Evolutionary conservation across 2,329 filamentous ascomycete species (phyloP), one percentile per base, ranked within the genome.

Genomic region (Microsporum ferrugineum): DNA sequence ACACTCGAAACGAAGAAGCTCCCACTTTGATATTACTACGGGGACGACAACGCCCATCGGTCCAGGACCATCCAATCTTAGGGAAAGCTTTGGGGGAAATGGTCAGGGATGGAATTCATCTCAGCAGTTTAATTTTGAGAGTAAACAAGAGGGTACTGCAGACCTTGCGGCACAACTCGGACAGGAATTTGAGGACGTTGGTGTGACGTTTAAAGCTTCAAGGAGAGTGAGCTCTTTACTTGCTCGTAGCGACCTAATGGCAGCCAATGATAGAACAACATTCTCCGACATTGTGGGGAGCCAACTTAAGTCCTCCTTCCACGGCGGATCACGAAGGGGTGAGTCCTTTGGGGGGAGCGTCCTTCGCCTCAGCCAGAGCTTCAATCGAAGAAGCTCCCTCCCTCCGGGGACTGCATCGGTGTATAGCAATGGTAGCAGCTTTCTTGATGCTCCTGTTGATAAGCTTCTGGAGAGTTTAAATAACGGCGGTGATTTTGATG

Each of bases 141-240:
- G 64, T 81, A 82, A 70, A 77, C 83, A 80, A 66, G 71, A 75
- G 63, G 49, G 33, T n/a, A 65, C 73, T 47, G 85, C 88, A 65
- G 78, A 80, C 62, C 77, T 89, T 49, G 87, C 86, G 2, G 81
- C 87, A 2, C 84, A 87, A 0, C 75, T 92, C n/a, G 88, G 88
- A 60, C 82, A 88, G 47, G 87, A 90, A 61, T 79, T 81, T 62
- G 78, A 75, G 27, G 75, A 79, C 60, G 77, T 81, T 36, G 78
- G 80, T 33, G 79, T 81, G 55, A 79, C 81, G 17, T 74, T 74
- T n/a, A 81, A 81, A 64, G 80, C 83, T 49, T 84, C 83, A n/a
- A 84, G 94, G 49, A 84, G 94, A 58, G 88, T 97, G 31, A 99
- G 94, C 76, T 97, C 92, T 14, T 82, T 96, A 75, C 79, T 96